Base-by-base conservation (phyloP, 352 stramenopile genomes). In the Phytophthora cryptogea region DNA sequence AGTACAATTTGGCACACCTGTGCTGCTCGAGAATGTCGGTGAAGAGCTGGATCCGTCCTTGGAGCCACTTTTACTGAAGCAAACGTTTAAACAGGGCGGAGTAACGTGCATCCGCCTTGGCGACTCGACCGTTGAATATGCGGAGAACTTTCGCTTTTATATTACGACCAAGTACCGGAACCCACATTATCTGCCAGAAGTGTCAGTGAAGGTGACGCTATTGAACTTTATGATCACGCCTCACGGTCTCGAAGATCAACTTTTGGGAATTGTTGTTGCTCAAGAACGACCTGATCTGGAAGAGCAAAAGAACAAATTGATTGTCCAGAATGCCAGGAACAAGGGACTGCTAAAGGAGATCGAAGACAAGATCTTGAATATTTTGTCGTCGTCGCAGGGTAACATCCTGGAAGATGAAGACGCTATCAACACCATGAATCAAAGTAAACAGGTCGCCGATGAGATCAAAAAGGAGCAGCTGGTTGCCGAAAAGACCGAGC, bases 171-270 rank as follows among this genome's bases (percentile, higher is more conserved):
- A 98, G 71, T 88, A 94, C 53, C 71, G 89, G 1, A 98, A 97
- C 51, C 94, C 93, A 27, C 93, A 98, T 70, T 98, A 98, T 64
- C 57, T 98, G 11, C 91, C 94, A 0, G 93, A 98, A 55, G 86
- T 97, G 10, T 96, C 87, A 6, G 92, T 98, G 28, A 96, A 96
- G 60, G 87, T 98, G 41, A 98, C 91, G 27, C 63, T 98, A 30
- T 73, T 98, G 16, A 98, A 98, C 63, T 98, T 98, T 63, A 98
- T 97, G 89, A 98, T 98, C 74, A 98, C 94, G 13, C 94, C 90
- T 4, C 81, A 92, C 7, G 94, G 94, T 0, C 77, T 98, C 1
- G 83, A 97, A 56, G 92, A 98, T 53, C 91, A 97, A 52, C 66
- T 98, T 17, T 71, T 98, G 0, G 89, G 88, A 2, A 96, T 97